Evolutionary conservation across 768 basidiomycete genomes (phyloP), one percentile per base, ranked within the genome.

Genomic region (Trametes villosa): DNA sequence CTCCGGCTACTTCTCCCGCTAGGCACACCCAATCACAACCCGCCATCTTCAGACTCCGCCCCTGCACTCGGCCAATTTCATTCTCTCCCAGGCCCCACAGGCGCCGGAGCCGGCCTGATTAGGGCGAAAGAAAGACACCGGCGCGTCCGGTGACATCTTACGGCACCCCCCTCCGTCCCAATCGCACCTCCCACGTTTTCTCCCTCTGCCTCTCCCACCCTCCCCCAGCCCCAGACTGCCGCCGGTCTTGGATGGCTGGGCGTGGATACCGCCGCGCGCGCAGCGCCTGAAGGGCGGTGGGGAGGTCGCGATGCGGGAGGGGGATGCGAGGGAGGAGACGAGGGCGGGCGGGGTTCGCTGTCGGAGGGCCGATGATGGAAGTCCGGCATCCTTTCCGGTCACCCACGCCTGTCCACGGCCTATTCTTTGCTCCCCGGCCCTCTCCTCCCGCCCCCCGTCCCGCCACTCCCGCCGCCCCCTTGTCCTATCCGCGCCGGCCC

Each of bases 391-490:
- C 53, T 27, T 2, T 49, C 53, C 47, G 40, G 47, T 34, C 31
- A 36, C 48, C 51, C 55, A 53, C 61, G 55, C 55, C 45, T 44
- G 22, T 44, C 42, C 50, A 57, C 61, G 61, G 61, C 40, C 61
- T 63, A 34, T 63, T 57, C 57, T 63, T 57, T 63, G 61, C 61
- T 63, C 46, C 55, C 61, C 61, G 61, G 56, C 48, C 48, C 51
- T 30, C 45, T n/a, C 33, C 9, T 42, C 55, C 29, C 31, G 22
- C 17, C 26, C 24, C 36, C 59, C 38, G 26, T 31, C 1, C 27
- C 42, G 17, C n/a, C 48, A 24, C 55, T 29, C 34, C 12, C 30
- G 5, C 26, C 38, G 33, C 33, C 41, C n/a, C 9, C 30, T 26
- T 18, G 45, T 49, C 24, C 36, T 24, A 15, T 30, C 15, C 8